Evolutionary conservation across 2,329 filamentous ascomycete species (phyloP), one percentile per base, ranked within the genome.

Genomic region (Beauveria varroae): DNA sequence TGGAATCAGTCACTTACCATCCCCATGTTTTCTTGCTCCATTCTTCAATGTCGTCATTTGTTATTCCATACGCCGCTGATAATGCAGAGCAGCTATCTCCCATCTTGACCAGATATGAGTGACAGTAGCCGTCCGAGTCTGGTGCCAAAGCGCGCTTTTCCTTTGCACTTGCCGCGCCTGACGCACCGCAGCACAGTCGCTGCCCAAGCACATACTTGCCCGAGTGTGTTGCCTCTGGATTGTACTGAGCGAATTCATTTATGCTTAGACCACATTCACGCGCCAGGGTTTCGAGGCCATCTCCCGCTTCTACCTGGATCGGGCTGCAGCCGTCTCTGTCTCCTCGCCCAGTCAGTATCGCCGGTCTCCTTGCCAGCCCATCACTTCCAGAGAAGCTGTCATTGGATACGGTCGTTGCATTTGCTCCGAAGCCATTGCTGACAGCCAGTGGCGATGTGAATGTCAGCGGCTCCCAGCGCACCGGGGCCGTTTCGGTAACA

Each of bases 51-150:
- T 77, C 65, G 0, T 68, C 57, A 0, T 64, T 41, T 0, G 68
- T 73, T 3, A 79, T 47, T 8, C 65, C 57, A 59, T 74, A 63
- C 1, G 60, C 53, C 4, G 64, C 62, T 1, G 73, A 74, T 43
- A 81, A 68, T 3, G 18, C 58, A 16, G 62, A 51, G 66, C 76
- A 81, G 30, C 40, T 67, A 46, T 80, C 78, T 1, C 63, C 64
- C 0, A 55, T 34, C 20, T 71, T 43, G 18, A 78, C 65, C 5
- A 63, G 66, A 63, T 79, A 73, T 1, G 69, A 67, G 3, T 67
- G 63, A 64, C 79, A 81, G 5, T 69, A 67, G 1, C 76, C 75
- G 44, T 67, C 64, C 8, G 55, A 30, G 18, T 50, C 47, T 50
- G 47, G 26, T n/a, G 51, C 14, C 57, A 34, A 22, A 56, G 60